A percentile compares a stretch with the other conserved stretches of the same genome.
These are phyloP conservation scores for Grigorovia jiainica DNA, from an alignment of 805 yeast species.

Conservation along the genomic window DNA sequence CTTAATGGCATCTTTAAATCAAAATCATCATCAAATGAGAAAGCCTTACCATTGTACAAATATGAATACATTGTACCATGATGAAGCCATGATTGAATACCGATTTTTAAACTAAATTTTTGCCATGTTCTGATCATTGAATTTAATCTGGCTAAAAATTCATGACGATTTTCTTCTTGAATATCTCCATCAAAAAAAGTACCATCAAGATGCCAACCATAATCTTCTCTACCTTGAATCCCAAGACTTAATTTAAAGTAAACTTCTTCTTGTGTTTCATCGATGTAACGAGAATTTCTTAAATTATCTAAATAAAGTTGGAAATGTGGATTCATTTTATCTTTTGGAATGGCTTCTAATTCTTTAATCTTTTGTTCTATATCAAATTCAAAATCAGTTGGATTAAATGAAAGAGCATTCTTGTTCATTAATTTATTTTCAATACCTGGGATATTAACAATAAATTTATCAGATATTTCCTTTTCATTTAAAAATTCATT, in stretches of 20 bases:
- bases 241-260: conserved; percentile 27
- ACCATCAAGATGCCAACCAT: conserved; percentile 43
- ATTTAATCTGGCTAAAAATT: conserved; percentile 24
- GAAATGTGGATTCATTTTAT: conserved; percentile 13
- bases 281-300: conserved; percentile 22
- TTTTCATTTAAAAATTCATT: conserved; percentile 11
- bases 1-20: conserved; percentile 46
- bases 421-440: conserved; percentile 8
- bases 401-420: conserved; percentile 9
- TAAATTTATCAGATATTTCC: conserved; percentile 5
- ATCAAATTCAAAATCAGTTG: conserved; percentile 22
- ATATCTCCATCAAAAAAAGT: conserved; percentile 46
- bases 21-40: no score
- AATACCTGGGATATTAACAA: conserved; percentile 8
- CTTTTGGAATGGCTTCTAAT: conserved; percentile 12
- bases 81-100: conserved; percentile 49
- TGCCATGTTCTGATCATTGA: conserved; percentile 43
- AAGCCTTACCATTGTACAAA: no score
- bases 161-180: conserved; percentile 14
- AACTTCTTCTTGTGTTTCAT: conserved; percentile 30
- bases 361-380: conserved; percentile 16
- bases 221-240: not conserved
- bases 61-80: conserved; percentile 59
- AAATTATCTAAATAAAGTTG: conserved; percentile 28
- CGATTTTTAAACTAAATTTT: conserved; percentile 36